Evolutionary conservation across 257 asterid genomes (phyloP).

Genomic region (Solanum arcanum): DNA sequence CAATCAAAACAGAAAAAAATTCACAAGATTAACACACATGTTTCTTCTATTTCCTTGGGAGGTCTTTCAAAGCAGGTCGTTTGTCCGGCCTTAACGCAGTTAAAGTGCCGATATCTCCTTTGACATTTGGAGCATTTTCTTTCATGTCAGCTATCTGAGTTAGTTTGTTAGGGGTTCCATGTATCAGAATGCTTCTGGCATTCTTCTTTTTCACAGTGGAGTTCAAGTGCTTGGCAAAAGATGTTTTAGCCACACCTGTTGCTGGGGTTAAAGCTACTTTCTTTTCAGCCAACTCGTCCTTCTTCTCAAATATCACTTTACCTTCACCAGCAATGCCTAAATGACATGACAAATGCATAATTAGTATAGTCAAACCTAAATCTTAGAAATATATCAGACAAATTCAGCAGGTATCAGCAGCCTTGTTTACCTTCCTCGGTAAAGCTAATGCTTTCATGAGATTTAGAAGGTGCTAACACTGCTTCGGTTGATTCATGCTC

Average conservation of each 20-base stretch:
- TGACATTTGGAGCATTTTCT: slow-evolving; percentile 34
- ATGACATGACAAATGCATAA: neutral
- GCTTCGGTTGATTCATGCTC: slow-evolving; percentile 4
- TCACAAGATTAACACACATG: neutral
- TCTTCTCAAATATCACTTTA: neutral
- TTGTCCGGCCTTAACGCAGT: slow-evolving; percentile 45
- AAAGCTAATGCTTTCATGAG: neutral
- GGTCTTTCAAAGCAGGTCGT: slow-evolving; percentile 41
- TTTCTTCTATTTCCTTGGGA: slow-evolving; percentile 18
- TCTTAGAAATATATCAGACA: neutral
- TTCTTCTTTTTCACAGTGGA: slow-evolving; percentile 18
- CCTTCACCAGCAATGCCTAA: slow-evolving; percentile 10
- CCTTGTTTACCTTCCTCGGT: neutral
- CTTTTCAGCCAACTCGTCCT: neutral
- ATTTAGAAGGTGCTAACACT: neutral
- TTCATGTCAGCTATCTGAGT: slow-evolving; percentile 34
- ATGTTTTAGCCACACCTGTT: neutral
- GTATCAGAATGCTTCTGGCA: slow-evolving; percentile 47
- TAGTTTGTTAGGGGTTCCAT: slow-evolving; percentile 58
- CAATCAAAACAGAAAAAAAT: neutral
- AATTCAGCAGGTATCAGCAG: neutral
- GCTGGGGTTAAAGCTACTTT: neutral
- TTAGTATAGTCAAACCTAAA: neutral
- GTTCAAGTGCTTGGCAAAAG: neutral
- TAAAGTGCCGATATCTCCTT: slow-evolving; percentile 24